Evolutionary conservation across 2,329 filamentous ascomycete genomes (phyloP).

Genomic region (Lecanosticta acicola): DNA sequence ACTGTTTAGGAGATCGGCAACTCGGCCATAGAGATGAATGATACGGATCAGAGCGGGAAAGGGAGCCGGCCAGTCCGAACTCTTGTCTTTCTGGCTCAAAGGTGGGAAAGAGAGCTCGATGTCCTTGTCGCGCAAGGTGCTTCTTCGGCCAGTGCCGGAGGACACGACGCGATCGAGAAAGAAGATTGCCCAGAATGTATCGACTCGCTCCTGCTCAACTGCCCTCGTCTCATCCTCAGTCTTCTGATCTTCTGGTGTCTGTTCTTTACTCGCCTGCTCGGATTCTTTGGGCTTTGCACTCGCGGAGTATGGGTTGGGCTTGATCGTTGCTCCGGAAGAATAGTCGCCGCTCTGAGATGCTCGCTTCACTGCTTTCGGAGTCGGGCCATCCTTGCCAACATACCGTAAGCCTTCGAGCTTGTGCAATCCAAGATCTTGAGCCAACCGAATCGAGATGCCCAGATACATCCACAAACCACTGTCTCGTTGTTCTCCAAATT

Average conservation of each 20-base stretch:
- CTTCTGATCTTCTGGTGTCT: slow-evolving; percentile 59
- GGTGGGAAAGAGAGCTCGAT: slow-evolving; percentile 70
- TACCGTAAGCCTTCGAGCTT: slow-evolving; percentile 69
- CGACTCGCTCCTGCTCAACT: slow-evolving; percentile 73
- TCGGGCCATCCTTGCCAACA: slow-evolving; percentile 51
- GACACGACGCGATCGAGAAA: slow-evolving; percentile 83
- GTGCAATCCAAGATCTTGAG: slow-evolving; percentile 72
- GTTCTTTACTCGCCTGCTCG: slow-evolving; percentile 34
- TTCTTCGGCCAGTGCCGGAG: slow-evolving; percentile 76
- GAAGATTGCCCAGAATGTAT: slow-evolving; percentile 88
- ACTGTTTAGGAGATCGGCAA: slow-evolving; percentile 78
- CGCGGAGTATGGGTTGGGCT: not conserved
- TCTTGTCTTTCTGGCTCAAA: slow-evolving; percentile 46
- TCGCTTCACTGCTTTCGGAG: slow-evolving; percentile 50
- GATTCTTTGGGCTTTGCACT: slow-evolving; percentile 38
- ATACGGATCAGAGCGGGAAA: slow-evolving; percentile 78
- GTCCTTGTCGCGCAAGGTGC: slow-evolving; percentile 77
- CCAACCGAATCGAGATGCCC: slow-evolving; percentile 78
- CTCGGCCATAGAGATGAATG: slow-evolving; percentile 77
- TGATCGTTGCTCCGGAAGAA: not conserved
- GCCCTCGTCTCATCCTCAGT: slow-evolving; percentile 46
- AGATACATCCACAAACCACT: slow-evolving; percentile 93
- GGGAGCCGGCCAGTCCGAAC: slow-evolving; percentile 66
- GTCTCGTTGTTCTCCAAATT: slow-evolving; percentile 82
- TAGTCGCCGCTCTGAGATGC: slow-evolving; percentile 1